These are phyloP conservation scores for Salix dunnii DNA, from an alignment of 345 rosid species.

Conservation along the genomic window DNA sequence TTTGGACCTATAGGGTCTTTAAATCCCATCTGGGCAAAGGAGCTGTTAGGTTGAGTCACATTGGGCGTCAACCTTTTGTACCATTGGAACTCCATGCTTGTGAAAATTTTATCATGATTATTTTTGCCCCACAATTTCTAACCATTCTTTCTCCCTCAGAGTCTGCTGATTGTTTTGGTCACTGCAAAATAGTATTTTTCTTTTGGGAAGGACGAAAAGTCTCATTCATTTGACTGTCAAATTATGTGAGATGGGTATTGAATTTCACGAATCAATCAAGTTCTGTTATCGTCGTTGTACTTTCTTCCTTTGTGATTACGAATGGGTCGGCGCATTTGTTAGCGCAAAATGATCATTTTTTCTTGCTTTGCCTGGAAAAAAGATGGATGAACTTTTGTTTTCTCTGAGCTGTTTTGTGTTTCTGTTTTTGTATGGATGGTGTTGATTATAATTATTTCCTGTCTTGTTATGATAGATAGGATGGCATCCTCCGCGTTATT, in stretches of 20 bases:
- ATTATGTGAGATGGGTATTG: no score
- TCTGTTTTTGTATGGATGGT: no score
- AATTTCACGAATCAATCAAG: no score
- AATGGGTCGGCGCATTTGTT: not conserved
- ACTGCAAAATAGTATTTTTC: constrained; percentile 15
- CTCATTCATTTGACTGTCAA: not conserved
- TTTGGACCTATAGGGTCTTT: constrained; percentile 7
- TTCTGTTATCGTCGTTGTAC: not conserved
- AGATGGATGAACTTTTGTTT: no score
- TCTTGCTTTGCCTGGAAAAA: not conserved
- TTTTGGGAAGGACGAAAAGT: not conserved
- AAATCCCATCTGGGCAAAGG: constrained; percentile 10
- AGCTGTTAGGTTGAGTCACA: constrained; percentile 18
- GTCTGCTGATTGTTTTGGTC: constrained; percentile 5
- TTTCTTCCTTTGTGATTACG: not conserved
- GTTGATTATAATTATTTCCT: no score
- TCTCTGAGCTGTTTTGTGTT: no score
- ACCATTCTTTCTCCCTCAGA: constrained; percentile 28
- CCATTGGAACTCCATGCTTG: constrained; percentile 19
- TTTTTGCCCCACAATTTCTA: constrained; percentile 33
- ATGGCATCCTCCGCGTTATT: no score
- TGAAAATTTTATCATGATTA: constrained; percentile 19
- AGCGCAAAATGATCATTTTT: not conserved
- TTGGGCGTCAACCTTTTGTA: constrained; percentile 24
- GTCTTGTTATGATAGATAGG: no score